phyloP scores from a whole-genome alignment of 1,284 basidiomycete species.

The Meira nashicola region DNA sequence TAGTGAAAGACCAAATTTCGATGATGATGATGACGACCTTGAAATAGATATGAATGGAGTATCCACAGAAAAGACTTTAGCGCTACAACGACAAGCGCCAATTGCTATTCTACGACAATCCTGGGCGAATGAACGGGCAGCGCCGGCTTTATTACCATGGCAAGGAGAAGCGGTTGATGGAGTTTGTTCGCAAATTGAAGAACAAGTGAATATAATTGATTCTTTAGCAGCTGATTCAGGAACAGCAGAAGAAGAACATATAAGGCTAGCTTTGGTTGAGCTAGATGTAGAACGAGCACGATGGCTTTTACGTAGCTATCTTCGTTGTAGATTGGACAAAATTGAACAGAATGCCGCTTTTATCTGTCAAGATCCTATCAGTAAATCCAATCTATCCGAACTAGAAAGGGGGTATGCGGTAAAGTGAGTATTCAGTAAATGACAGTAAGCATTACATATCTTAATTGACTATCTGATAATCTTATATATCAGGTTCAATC shows the following conservation, averaged over 20 bases:
- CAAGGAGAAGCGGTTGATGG: constrained; percentile 14
- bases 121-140: constrained; percentile 11
- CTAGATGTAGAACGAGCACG: constrained; percentile 46
- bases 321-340: constrained; percentile 35
- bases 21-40: background rate
- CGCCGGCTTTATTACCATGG: constrained; percentile 14
- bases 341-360: constrained; percentile 34
- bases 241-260: constrained; percentile 43
- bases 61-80: background rate
- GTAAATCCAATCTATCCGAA: constrained; percentile 26
- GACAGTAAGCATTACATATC: background rate
- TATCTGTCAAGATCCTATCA: constrained; percentile 14
- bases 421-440: constrained; percentile 18
- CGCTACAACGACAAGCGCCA: background rate
- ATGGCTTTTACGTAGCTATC: constrained; percentile 42
- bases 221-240: constrained; percentile 7
- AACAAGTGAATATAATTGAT: constrained; percentile 15
- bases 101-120: constrained; percentile 5
- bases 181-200: constrained; percentile 15
- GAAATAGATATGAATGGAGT: background rate
- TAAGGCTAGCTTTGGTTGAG: constrained; percentile 46
- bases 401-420: constrained; percentile 30
- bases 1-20: background rate
- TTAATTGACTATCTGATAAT: constrained; percentile 9
- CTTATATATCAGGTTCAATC: constrained; percentile 25